A percentile compares a stretch with the other conserved stretches of the same genome.
These are phyloP conservation scores for Sphaerostilbella broomeana DNA, from an alignment of 2,329 filamentous ascomycete genomes.

Conservation along the genomic window DNA sequence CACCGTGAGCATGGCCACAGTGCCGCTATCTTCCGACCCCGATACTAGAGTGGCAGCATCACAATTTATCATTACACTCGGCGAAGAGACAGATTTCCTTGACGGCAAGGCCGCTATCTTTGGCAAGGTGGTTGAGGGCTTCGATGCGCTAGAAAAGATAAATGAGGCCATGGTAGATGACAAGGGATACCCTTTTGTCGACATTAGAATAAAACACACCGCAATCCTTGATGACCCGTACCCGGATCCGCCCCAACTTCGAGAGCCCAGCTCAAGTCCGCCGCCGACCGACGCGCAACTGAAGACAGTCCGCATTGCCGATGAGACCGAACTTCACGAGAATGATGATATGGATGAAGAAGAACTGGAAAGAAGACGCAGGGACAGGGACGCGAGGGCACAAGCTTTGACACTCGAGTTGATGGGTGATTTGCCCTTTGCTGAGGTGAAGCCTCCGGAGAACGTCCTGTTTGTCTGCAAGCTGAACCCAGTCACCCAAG, in stretches of 20 bases:
- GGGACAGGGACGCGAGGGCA: conserved; percentile 84
- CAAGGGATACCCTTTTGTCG: conserved; percentile 78
- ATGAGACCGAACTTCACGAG: conserved; percentile 75
- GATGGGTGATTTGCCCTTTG: conserved; percentile 95
- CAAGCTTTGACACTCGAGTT: conserved; percentile 95
- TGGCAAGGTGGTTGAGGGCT: conserved; percentile 91
- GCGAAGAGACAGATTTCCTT: conserved; percentile 80
- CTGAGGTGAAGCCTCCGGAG: conserved; percentile 93
- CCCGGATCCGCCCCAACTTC: conserved; percentile 68
- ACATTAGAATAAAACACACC: conserved; percentile 91
- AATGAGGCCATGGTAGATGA: conserved; percentile 85
- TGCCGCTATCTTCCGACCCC: conserved; percentile 65
- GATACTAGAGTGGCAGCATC: conserved; percentile 79
- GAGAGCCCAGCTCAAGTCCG: conserved; percentile 73
- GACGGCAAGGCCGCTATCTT: conserved; percentile 95
- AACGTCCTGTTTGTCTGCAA: conserved; percentile 99
- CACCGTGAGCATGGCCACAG: conserved; percentile 97
- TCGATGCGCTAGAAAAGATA: conserved; percentile 88
- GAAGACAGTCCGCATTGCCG: conserved; percentile 82
- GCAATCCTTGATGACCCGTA: conserved; percentile 89
- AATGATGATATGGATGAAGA: conserved; percentile 68
- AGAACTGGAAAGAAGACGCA: conserved; percentile 68
- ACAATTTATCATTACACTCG: conserved; percentile 90
- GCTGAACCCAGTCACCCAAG: conserved; percentile 90
- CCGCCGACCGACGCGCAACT: conserved; percentile 77